Evolutionary conservation across 2,329 filamentous ascomycete species (phyloP), one percentile per base, ranked within the genome.

Genomic region (Penicillium sp.): DNA sequence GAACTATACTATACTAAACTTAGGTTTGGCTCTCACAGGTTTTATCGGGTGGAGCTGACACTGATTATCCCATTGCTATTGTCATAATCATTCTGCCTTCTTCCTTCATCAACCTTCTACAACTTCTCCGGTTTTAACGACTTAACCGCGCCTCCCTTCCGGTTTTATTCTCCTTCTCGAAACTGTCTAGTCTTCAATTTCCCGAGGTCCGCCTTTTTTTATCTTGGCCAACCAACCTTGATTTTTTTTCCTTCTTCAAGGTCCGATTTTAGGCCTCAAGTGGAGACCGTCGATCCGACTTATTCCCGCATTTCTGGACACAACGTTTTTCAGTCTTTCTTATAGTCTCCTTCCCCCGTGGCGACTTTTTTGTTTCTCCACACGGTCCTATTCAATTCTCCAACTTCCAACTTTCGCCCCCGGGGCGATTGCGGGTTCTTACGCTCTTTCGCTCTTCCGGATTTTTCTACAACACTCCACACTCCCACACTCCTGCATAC

Each of bases 21-120:
- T 34, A 34, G 31, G 31, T 34, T 34, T 32, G 1, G 2, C 8
- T 32, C 29, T 8, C 29, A 32, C 6, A 14, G 18, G 18, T 20
- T 23, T 37, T 37, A 24, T 38, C 35, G 35, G 31, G 28, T 13
- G 31, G 31, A 34, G 29, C 16, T 44, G 42, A 45, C 41, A 23
- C 29, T 11, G 42, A 54, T 59, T 59, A 59, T 59, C 52, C 56
- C 56, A 59, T 59, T 59, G 42, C 46, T 58, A 43, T 45, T 59
- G 57, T 59, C 57, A 59, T 58, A 52, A 49, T 50, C 50, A 44
- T 39, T 44, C 42, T 35, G 32, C 38, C 37, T 35, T 39, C 16
- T 7, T 41, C 26, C 26, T 26, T 13, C 16, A 16, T 20, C 18
- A 27, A 13, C n/a, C 14, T 11, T 24, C 13, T n/a, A 26, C 16